Base-by-base conservation (phyloP, 208 protist species). In the Leishmania amazonensis region DNA sequence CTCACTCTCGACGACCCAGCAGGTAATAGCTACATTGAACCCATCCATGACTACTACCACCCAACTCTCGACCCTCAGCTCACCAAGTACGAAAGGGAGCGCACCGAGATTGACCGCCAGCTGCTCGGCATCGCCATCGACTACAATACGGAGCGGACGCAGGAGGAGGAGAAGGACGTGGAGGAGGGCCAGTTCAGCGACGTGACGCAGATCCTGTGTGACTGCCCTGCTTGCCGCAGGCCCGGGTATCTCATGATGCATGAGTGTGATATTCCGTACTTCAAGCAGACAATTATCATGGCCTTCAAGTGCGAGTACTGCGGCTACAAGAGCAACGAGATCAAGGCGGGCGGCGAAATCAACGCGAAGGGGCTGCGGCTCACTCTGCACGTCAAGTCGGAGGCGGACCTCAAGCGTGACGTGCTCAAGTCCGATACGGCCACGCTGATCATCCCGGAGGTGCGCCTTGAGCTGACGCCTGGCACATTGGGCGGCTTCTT, bases 201-300 rank as follows among this genome's bases (percentile, higher is more conserved):
- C 31, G 88, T 96, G 45, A 85, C 86, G 38, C 80, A 87, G 67
- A 88, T 98, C 67, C 86, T 87, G 76, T 95, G 87, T 53, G 87
- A 86, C 53, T 98, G 96, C 86, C 89, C 90, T n/a, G 92, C 93
- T 31, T 98, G 96, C 86, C 77, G 84, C 35, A 74, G 85, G 65
- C 67, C 73, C 17, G 95, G 96, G 31, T 78, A 88, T 42, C 90
- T 97, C 62, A 91, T 91, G 76, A 95, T 98, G 88, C 87, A 98
- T 60, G 81, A 97, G 80, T 91, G 90, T 58, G 85, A 98, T 51
- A 99, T 99, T 65, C 98, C 98, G 7, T 93, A 98, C 84, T 99
- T 99, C 89, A 99, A 99, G 80, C 91, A 99, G 76, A 97, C 96
- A 0, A 80, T 99, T 47, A 96, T 99, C 62, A 98, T 99, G 95